Percentiles rank a stretch among this genome's conserved stretches.
Evolutionary conservation across 768 basidiomycete species (phyloP).

Genomic region (Amanita fuliginea): DNA sequence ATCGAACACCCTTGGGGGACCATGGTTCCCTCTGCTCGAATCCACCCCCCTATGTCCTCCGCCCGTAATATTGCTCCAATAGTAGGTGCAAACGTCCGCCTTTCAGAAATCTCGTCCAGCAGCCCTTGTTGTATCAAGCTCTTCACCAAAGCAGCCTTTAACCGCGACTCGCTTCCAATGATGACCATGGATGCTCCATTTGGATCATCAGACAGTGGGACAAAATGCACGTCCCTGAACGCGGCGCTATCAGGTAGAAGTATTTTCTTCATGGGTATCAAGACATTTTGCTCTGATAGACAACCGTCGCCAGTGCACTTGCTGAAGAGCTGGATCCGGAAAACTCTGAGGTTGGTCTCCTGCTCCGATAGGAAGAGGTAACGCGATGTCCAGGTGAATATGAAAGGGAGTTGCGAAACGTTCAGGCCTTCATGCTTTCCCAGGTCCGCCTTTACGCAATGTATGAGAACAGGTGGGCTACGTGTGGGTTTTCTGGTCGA

Average conservation of each 20-base stretch:
- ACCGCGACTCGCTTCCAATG: slow-evolving; percentile 10
- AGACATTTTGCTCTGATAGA: slow-evolving; percentile 2
- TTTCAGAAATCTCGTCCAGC: slow-evolving; percentile 1
- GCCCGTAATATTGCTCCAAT: slow-evolving; percentile 6
- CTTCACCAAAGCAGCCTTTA: not conserved
- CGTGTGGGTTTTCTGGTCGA: slow-evolving; percentile 10
- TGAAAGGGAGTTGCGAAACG: slow-evolving; percentile 15
- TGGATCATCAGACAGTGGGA: slow-evolving; percentile 8
- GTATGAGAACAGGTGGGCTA: slow-evolving; percentile 12
- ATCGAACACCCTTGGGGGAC: slow-evolving; percentile 11
- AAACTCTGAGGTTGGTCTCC: slow-evolving; percentile 10
- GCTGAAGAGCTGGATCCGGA: slow-evolving; percentile 14
- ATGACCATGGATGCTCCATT: slow-evolving; percentile 4
- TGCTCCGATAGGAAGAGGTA: slow-evolving; percentile 15
- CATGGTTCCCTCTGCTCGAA: slow-evolving; percentile 3
- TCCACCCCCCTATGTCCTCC: slow-evolving; percentile 16
- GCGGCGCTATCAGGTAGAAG: slow-evolving; percentile 14
- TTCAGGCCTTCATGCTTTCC: slow-evolving; percentile 6
- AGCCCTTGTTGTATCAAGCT: not conserved
- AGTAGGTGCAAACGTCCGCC: not conserved
- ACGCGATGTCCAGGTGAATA: slow-evolving; percentile 15
- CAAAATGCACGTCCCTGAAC: slow-evolving; percentile 13
- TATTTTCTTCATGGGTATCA: slow-evolving; percentile 10
- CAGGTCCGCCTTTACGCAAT: slow-evolving; percentile 10
- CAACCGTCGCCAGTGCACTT: not conserved